Evolutionary conservation across 495 filamentous ascomycete genomes (phyloP).

Genomic region (Extremus antarcticus): DNA sequence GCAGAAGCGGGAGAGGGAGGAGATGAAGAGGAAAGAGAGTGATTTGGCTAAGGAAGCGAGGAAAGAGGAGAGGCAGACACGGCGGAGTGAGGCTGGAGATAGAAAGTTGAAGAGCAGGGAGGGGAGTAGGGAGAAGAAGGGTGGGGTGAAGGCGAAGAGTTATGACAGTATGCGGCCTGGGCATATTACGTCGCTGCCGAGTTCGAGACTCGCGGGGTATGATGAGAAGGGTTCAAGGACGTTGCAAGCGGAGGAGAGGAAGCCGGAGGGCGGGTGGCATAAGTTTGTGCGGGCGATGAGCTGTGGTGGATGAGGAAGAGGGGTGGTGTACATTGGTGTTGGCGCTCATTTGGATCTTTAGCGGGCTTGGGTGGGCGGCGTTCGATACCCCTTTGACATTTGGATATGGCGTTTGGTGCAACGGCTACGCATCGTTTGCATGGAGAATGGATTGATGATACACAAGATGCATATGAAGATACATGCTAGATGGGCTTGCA

Average conservation of each 20-base stretch:
- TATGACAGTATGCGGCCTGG: not conserved
- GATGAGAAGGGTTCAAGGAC: slow-evolving; percentile 5
- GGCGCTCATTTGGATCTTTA: not conserved
- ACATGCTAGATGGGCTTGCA: not conserved
- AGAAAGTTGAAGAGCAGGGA: not conserved
- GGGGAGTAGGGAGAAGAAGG: not conserved
- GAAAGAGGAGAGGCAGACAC: slow-evolving; percentile 1
- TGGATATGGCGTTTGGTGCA: not conserved
- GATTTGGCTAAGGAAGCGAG: slow-evolving; percentile 5
- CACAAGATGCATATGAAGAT: not conserved
- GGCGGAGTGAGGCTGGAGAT: slow-evolving; percentile 5
- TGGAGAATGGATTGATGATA: not conserved
- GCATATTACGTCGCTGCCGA: not conserved
- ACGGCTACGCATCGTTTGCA: not conserved
- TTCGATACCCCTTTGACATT: not conserved
- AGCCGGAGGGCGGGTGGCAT: not conserved
- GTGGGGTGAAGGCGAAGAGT: not conserved
- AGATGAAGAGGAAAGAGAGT: slow-evolving; percentile 4
- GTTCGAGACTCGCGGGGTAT: not conserved
- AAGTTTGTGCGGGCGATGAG: not conserved
- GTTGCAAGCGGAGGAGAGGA: not conserved
- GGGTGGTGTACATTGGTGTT: not conserved
- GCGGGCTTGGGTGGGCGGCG: not conserved
- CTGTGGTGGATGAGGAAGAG: not conserved
- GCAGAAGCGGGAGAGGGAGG: slow-evolving; percentile 25